Base-by-base conservation (phyloP, 2,329 filamentous ascomycete species). In the Aotearoamyces nothofagi region DNA sequence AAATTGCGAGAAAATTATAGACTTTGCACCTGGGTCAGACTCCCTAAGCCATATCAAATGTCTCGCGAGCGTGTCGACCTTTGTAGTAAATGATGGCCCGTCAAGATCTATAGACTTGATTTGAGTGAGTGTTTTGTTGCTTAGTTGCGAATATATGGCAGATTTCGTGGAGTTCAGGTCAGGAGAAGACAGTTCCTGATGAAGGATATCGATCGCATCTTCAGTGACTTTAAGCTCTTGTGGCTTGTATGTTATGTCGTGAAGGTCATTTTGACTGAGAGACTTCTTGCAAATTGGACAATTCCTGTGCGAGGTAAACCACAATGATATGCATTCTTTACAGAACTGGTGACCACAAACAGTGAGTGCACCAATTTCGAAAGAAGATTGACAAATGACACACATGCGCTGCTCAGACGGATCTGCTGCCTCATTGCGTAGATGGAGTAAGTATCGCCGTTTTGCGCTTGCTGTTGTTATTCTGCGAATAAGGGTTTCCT, bases 1-100 rank as follows among this genome's bases (percentile, higher is more conserved):
- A 51, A 83, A 90, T 54, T 96, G 87, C 1, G 82, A 92, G 51
- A 93, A 98, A n/a, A 96, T 66, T 47, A 98, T 79, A 0, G 81
- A 80, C 49, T 96, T 96, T 7, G 83, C 73, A 0, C 83, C 83
- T 0, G 83, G 81, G 40, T 94, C 84, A 26, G 80, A 71, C 39
- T 78, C 63, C 3, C 87, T 72, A 12, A 96, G 62, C 81, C 82
- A 94, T 10, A 92, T 54, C 3, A 96, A 54, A 49, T 96, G 90
- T 3, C 82, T 69, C 15, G 77, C 65, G 3, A 87, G 55, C 0
- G 72, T 92, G 49, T 94, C 84, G 11, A 96, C 76, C 52, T 96
- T 98, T 1, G 81, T 92, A 2, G 83, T 84, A 44, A 81, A 94
- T 0, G 78, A 84, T 2, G 66, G 66, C 0, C 68, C 69, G 8